phyloP scores from a whole-genome alignment of 1,139 yeast genomes.

The Williopsis jadinii region DNA sequence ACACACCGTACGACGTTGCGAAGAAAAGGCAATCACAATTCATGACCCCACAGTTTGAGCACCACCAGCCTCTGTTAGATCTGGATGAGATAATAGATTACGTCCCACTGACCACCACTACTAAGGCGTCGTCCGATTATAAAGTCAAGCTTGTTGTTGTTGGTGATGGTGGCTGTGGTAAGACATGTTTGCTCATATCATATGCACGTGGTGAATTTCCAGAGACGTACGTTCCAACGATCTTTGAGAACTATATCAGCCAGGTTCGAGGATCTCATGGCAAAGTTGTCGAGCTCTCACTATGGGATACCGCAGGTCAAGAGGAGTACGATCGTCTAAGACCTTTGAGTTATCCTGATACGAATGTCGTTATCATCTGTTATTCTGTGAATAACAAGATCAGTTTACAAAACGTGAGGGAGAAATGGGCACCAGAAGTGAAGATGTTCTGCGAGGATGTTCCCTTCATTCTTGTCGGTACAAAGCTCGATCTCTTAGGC shows the following conservation, averaged over 20 bases:
- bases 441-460: conserved; percentile 75
- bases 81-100: conserved; percentile 4
- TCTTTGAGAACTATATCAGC: conserved; percentile 78
- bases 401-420: conserved; percentile 66
- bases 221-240: conserved; percentile 75
- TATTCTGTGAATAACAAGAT: conserved; percentile 62
- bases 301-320: conserved; percentile 96
- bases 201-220: conserved; percentile 79
- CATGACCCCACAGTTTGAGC: conserved; percentile 2
- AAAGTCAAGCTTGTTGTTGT: conserved; percentile 69
- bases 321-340: conserved; percentile 84
- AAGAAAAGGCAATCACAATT: conserved; percentile 17
- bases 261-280: conserved; percentile 46
- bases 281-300: conserved; percentile 60
- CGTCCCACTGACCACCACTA: conserved; percentile 1
- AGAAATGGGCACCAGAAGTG: conserved; percentile 85
- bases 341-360: conserved; percentile 80
- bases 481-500: conserved; percentile 52
- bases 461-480: conserved; percentile 72
- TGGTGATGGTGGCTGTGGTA: conserved; percentile 95
- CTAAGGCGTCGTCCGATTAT: conserved; percentile 12
- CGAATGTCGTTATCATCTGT: conserved; percentile 66
- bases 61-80: conserved; percentile 4
- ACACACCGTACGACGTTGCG: conserved; percentile 24
- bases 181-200: conserved; percentile 78